Base-by-base conservation (phyloP, 108 stramenopile species). In the Hondaea fermentalgiana region DNA sequence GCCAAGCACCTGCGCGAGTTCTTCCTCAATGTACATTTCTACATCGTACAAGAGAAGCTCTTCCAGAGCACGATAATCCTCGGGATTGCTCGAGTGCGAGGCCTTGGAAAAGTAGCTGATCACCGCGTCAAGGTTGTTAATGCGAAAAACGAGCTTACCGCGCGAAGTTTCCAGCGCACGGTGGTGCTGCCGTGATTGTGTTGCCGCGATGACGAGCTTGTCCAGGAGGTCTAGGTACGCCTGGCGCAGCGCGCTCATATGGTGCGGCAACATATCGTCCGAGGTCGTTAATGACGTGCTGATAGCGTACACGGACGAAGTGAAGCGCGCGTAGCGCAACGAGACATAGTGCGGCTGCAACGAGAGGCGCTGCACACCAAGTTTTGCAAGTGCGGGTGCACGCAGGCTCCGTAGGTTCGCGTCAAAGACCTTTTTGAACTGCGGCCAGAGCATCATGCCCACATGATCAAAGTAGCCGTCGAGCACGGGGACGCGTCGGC, bases 11-110 rank as follows among this genome's bases (percentile, higher is more conserved):
- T 95, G 94, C 19, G 92, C 93, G 53, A 98, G 91, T 47, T 97
- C 95, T 90, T 99, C 98, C 91, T 99, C 99, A 3, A 98, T 98
- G 92, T 99, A 99, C 43, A 96, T 89, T 90, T 98, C 98, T 59
- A 97, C 92, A 88, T 98, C 97, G 57, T 93, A 91, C 87, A 94
- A 93, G 5, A 99, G 92, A 25, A 95, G 87, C 87, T 98, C 98
- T 55, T 95, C 94, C 87, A 98, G 93, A 72, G 95, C 96, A 55
- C 97, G 94, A 88, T 99, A 98, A 69, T 97, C 97, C 43, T 96
- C 94, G 28, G 95, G 94, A 49, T 92, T 89, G 28, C 97, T 93
- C 45, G 98, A 94, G 91, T 98, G 98, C 88, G 96, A 96, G 87
- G 98, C 97, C 60, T 97, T 96, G 87, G 93, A 95, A 28, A 97